Evolutionary conservation across 768 basidiomycete genomes (phyloP), one percentile per base, ranked within the genome.

Genomic region (Cytidiella melzeri): DNA sequence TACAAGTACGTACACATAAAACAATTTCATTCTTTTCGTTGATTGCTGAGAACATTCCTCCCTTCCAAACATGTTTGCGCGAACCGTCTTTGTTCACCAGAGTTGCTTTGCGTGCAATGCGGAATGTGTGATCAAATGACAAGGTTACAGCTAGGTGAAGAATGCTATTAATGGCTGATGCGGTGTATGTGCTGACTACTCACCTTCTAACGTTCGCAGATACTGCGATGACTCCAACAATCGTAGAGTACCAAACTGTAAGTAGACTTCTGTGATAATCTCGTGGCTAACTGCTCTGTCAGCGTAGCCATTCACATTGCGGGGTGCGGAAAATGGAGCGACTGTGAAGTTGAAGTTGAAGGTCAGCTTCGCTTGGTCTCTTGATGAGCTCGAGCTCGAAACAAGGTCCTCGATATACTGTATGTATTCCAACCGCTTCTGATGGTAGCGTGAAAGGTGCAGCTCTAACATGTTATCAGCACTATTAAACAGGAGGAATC

Each of bases 361-460:
- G 11, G 44, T 24, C 45, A 36, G 36, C 7, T 24, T 21, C 45
- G 26, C 26, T 42, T 24, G 30, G 9, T 15, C 30, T 34, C 15
- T 34, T 34, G 7, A 15, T 34, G 30, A 7, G n/a, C n/a, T n/a
- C n/a, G n/a, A n/a, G 20, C 19, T 21, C 6, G n/a, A n/a, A 13
- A 43, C 15, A 3, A 9, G 6, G 4, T 4, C 6, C 21, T 10
- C 28, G 42, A 55, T 20, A 15, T n/a, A 15, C 54, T 18, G 9
- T 4, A 61, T 43, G 48, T 55, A 63, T 11, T 53, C 56, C 1
- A 53, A 37, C 3, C 26, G 38, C 11, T 41, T 36, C 41, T 55
- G 41, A 9, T 57, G 44, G 30, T 62, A 62, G 43, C 57, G 50
- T 7, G 60, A 45, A 4, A 61, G 52, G 34, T 64, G 63, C 2